Conservation (phyloP, 805 yeast genomes). For the Candida ulmi region DNA sequence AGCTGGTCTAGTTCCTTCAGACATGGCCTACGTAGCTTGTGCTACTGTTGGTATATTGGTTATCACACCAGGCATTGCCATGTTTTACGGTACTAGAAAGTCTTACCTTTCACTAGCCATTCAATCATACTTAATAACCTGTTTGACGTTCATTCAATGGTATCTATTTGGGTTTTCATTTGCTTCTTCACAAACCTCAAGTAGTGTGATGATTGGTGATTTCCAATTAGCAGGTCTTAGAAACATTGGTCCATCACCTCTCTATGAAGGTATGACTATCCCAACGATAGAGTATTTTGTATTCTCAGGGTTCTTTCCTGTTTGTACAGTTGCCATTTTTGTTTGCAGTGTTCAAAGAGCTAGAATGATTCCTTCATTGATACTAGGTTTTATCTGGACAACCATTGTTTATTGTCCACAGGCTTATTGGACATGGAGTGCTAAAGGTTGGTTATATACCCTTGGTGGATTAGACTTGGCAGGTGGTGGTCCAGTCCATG, state of each 20-base stretch:
- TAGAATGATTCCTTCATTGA: constrained; percentile 73
- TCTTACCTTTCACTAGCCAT: constrained; percentile 76
- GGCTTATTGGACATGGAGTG: constrained; percentile 92
- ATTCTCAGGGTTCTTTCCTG: constrained; percentile 83
- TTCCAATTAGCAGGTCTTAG: constrained; percentile 73
- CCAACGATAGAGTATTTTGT: constrained; percentile 55
- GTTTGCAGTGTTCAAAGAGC: constrained; percentile 93
- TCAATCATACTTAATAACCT: constrained; percentile 66
- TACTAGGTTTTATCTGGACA: constrained; percentile 78
- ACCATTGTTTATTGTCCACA: constrained; percentile 90
- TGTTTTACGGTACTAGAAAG: constrained; percentile 86
- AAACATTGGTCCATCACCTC: constrained; percentile 64
- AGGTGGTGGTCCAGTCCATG: constrained; percentile 98
- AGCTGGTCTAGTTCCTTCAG: constrained; percentile 33
- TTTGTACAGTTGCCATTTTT: constrained; percentile 84
- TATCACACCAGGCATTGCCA: constrained; percentile 93
- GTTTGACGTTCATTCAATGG: constrained; percentile 82
- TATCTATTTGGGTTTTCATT: constrained; percentile 94
- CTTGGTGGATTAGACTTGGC: constrained; percentile 97
- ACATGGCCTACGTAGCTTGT: constrained; percentile 41
- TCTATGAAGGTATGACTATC: constrained; percentile 54
- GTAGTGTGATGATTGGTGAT: constrained; percentile 73
- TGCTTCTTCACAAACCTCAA: constrained; percentile 70
- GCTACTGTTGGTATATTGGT: constrained; percentile 44
- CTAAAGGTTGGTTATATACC: constrained; percentile 86